Evolutionary conservation across 495 filamentous ascomycete genomes (phyloP).

Genomic region (Viridothelium virens): DNA sequence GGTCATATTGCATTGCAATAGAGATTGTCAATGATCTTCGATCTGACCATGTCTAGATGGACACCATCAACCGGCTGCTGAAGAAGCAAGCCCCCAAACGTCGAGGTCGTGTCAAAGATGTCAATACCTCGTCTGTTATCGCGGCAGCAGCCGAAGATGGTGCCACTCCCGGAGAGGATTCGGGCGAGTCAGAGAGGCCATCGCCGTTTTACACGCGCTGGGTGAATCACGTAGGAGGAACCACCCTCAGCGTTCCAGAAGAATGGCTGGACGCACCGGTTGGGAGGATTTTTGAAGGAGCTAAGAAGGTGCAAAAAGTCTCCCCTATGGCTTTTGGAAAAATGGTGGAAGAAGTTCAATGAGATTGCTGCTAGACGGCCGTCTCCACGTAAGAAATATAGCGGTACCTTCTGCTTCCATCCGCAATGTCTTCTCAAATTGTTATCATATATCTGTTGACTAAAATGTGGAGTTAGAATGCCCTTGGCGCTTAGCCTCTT

Average conservation of each 20-base stretch:
- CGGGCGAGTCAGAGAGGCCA: slow-evolving; percentile 42
- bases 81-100: slow-evolving; percentile 92
- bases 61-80: slow-evolving; percentile 94
- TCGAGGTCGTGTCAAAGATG: slow-evolving; percentile 45
- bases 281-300: slow-evolving; percentile 52
- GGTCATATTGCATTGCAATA: background rate
- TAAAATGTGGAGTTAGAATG: no score
- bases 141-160: slow-evolving; percentile 48
- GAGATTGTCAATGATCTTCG: background rate
- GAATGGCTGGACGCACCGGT: slow-evolving; percentile 69
- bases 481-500: no score
- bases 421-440: background rate
- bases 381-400: background rate
- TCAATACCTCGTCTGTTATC: slow-evolving; percentile 29
- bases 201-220: slow-evolving; percentile 70
- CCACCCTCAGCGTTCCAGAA: slow-evolving; percentile 62
- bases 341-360: slow-evolving; percentile 16
- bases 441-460: no score
- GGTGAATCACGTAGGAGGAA: slow-evolving; percentile 65
- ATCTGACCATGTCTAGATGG: slow-evolving; percentile 54
- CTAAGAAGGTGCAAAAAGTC: background rate
- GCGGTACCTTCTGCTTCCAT: background rate
- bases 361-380: background rate
- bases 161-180: slow-evolving; percentile 43
- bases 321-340: background rate